Evolutionary conservation across 768 basidiomycete species (phyloP).

Genomic region (Auricularia auricula-judae): DNA sequence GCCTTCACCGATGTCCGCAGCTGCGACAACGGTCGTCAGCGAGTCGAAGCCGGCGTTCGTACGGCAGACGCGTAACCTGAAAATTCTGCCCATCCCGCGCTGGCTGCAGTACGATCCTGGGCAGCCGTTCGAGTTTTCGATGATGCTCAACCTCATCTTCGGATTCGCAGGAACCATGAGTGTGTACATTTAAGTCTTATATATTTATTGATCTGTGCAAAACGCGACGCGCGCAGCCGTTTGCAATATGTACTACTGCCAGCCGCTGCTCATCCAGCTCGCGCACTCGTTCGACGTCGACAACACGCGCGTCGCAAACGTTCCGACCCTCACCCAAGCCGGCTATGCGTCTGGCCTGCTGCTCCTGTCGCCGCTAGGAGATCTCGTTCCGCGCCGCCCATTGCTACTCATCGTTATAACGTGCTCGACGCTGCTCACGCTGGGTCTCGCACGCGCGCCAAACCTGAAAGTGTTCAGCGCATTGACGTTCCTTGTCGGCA

Average conservation of each 20-base stretch:
- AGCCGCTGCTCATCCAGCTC: constrained; percentile 50
- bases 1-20: too few species aligned
- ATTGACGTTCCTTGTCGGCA: constrained; percentile 61
- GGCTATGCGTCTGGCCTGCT: constrained; percentile 60
- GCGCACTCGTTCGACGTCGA: constrained; percentile 17
- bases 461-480: constrained; percentile 50
- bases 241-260: constrained; percentile 60
- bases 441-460: constrained; percentile 58
- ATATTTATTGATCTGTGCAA: not conserved
- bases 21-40: too few species aligned
- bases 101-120: constrained; percentile 40
- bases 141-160: constrained; percentile 45
- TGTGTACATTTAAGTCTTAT: constrained; percentile 19
- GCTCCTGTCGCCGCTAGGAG: constrained; percentile 72
- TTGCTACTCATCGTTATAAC: constrained; percentile 53
- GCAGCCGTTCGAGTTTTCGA: constrained; percentile 40
- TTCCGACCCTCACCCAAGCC: constrained; percentile 21
- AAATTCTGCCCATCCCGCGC: constrained; percentile 44
- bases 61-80: too few species aligned
- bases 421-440: constrained; percentile 45
- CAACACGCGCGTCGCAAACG: constrained; percentile 16
- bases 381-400: constrained; percentile 65
- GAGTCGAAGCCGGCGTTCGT: too few species aligned
- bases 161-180: constrained; percentile 53
- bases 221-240: constrained; percentile 21